These are phyloP conservation scores for Punica granatum DNA, from an alignment of 345 rosid species.

Conservation along the genomic window DNA sequence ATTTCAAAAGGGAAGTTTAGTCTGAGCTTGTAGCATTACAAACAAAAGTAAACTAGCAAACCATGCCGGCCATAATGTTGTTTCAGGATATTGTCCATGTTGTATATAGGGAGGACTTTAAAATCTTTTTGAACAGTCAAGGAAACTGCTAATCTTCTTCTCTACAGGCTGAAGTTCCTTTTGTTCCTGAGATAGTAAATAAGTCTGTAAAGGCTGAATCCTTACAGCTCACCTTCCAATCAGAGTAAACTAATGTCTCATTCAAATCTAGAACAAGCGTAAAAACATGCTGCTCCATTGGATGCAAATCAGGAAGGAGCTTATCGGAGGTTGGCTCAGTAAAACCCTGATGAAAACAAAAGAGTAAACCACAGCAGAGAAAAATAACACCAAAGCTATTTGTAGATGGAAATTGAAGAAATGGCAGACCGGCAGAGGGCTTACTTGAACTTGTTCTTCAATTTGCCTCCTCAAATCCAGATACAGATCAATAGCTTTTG, in stretches of 20 bases:
- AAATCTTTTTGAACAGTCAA: not conserved
- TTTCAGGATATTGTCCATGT: not conserved
- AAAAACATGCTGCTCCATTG: conserved; percentile 70
- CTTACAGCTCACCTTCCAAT: conserved; percentile 67
- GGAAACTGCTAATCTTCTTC: not conserved
- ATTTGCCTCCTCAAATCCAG: conserved; percentile 66
- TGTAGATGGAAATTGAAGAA: not conserved
- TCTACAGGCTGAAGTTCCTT: not conserved
- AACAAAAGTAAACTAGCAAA: not conserved
- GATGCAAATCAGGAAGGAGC: conserved; percentile 98
- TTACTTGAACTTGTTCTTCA: conserved; percentile 79
- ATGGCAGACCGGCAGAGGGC: conserved; percentile 3
- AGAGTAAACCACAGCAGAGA: not conserved
- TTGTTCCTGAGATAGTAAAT: not conserved
- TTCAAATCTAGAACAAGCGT: conserved; percentile 95
- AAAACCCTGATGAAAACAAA: conserved; percentile 43
- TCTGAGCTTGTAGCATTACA: not conserved
- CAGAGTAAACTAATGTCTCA: conserved; percentile 81
- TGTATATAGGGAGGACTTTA: not conserved
- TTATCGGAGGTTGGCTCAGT: conserved; percentile 93
- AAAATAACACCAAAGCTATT: not conserved
- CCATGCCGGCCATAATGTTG: not conserved
- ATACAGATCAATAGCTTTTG: conserved; percentile 71
- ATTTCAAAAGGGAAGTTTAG: not conserved
- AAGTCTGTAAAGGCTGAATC: not conserved